Base-by-base conservation (phyloP, 495 filamentous ascomycete genomes). In the Talaromyces proteolyticus region DNA sequence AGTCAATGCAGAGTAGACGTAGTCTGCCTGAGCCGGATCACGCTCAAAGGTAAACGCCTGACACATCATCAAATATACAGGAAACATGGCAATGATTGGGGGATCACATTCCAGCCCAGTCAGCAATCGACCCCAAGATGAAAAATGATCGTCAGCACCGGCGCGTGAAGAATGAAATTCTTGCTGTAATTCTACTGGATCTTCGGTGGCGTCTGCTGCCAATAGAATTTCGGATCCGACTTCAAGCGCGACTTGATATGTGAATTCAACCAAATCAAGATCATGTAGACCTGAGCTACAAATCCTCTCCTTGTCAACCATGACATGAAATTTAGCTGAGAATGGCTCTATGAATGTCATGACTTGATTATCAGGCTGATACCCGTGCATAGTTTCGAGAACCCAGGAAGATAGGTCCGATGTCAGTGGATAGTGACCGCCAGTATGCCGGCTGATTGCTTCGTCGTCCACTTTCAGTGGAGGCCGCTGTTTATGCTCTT, bases 121-220 rank as follows among this genome's bases (percentile, higher is more conserved):
- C 12, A 47, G 44, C 29, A 47, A 14, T 37, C 26, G 44, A 21
- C 25, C 44, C 44, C 44, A 47, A 7, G 14, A 21, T 4, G 6
- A 14, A 21, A 47, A 11, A 20, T 47, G 24, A 26, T 47, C 26
- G 18, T 47, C 44, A 10, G 23, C 7, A 18, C 24, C 44, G 6
- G 44, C 44, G 3, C 25, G 23, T 17, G 44, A 47, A 3, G 44
- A 47, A 37, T 47, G 44, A 10, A 47, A 37, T 21, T 47, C 44
- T 14, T n/a, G 6, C 21, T 47, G 26, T 47, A 36, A 8, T 1
- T 37, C 44, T 3, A 47, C n/a, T 11, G 44, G 44, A 11, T 22
- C 26, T 2, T 29, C 25, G 7, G 44, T 47, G 3, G 3, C 10
- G 25, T 47, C 25, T 37, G 44, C 44, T 21, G 44, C 44, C 19